phyloP scores from a whole-genome alignment of 2,329 filamentous ascomycete species.

The Alternaria viburni region DNA sequence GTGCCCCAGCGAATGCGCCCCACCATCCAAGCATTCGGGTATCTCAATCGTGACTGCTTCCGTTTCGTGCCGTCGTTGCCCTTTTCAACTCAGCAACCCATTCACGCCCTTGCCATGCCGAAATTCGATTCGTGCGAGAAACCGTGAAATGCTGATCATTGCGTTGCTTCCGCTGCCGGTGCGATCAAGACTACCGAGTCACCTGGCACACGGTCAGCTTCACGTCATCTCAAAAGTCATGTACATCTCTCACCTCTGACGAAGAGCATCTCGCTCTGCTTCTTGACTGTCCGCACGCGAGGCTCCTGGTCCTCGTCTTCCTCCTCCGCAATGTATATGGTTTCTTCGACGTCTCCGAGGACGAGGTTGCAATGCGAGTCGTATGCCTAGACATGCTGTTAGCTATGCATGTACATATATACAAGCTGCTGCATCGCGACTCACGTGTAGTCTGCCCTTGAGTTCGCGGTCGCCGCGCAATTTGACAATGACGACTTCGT shows the following conservation, averaged over 20 bases:
- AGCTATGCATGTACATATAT: constrained; percentile 6
- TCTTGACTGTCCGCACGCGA: constrained; percentile 74
- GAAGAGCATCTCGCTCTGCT: constrained; percentile 98
- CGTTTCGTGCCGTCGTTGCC: neutral
- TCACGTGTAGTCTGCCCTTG: constrained; percentile 90
- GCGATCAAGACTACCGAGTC: constrained; percentile 60
- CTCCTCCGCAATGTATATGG: constrained; percentile 91
- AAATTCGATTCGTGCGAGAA: constrained; percentile 10
- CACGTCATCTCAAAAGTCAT: neutral
- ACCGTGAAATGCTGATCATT: constrained; percentile 23
- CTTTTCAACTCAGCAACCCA: neutral
- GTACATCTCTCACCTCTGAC: constrained; percentile 73
- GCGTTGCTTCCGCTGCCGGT: constrained; percentile 39
- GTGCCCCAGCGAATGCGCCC: neutral
- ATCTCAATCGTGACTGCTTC: constrained; percentile 23
- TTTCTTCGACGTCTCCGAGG: constrained; percentile 95
- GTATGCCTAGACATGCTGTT: constrained; percentile 72
- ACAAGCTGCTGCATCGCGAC: constrained; percentile 16
- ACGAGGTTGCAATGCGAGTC: constrained; percentile 98
- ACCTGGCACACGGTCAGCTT: constrained; percentile 38
- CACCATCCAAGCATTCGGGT: constrained; percentile 22
- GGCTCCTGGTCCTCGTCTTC: constrained; percentile 76
- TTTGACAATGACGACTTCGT: constrained; percentile 97
- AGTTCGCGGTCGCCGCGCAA: constrained; percentile 93
- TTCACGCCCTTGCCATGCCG: neutral